phyloP scores from a whole-genome alignment of 1,284 basidiomycete species.

The Boletus mariae region DNA sequence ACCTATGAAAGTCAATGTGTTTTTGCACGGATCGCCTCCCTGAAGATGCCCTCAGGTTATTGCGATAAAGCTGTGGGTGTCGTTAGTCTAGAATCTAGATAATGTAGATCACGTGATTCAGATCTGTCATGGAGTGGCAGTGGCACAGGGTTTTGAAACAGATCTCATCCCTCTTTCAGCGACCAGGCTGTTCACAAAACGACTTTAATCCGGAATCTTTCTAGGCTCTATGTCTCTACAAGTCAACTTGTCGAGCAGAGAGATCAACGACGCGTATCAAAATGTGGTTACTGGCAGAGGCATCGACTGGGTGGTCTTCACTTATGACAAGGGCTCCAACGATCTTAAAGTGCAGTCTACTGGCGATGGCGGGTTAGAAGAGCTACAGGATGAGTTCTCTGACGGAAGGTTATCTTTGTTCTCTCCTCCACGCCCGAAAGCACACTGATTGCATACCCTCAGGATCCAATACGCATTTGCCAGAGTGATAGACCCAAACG shows the following conservation, averaged over 20 bases:
- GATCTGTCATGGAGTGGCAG: neutral
- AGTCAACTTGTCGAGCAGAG: slow-evolving; percentile 68
- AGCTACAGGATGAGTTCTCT: slow-evolving; percentile 90
- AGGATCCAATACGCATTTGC: slow-evolving; percentile 95
- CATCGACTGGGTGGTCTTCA: slow-evolving; percentile 86
- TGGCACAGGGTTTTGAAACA: neutral
- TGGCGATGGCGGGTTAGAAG: slow-evolving; percentile 84
- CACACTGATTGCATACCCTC: slow-evolving; percentile 1
- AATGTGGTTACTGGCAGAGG: slow-evolving; percentile 70
- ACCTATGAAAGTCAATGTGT: too few species aligned
- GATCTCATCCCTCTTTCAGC: neutral
- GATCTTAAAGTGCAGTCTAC: slow-evolving; percentile 87
- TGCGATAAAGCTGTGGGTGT: too few species aligned
- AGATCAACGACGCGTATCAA: slow-evolving; percentile 78
- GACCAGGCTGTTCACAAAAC: neutral
- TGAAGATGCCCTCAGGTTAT: too few species aligned
- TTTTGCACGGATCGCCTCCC: too few species aligned
- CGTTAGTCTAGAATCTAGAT: too few species aligned
- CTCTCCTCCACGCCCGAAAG: neutral
- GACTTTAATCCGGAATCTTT: too few species aligned
- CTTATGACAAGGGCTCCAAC: slow-evolving; percentile 83
- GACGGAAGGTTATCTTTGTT: slow-evolving; percentile 69
- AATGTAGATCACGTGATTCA: slow-evolving; percentile 17
- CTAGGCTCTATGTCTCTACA: slow-evolving; percentile 62
- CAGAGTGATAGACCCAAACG: slow-evolving; percentile 84